Evolutionary conservation across 768 basidiomycete genomes (phyloP), one percentile per base, ranked within the genome.

Genomic region (Suillus ampliporus): DNA sequence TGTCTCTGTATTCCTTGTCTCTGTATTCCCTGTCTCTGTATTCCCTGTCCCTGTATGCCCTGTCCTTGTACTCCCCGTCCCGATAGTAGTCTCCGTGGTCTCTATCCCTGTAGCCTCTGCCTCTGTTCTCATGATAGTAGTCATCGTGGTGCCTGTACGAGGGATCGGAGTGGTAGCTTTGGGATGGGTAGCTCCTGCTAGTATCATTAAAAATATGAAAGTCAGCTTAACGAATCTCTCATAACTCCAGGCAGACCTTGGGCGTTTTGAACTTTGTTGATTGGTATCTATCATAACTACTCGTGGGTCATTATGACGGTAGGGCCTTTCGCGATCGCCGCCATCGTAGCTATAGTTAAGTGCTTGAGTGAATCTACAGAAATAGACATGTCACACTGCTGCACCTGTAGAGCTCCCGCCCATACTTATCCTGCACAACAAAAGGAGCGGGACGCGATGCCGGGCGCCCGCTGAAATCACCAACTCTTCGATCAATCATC

Each of bases 361-460:
- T 11, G 34, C 37, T 26, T 56, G 11, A 56, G 54, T 2, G 26
- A 40, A 40, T 34, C 17, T 28, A 56, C 23, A 28, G 6, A 21
- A 40, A 17, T 17, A 56, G 3, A 19, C n/a, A 10, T 47, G 23
- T 28, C 19, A 58, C 21, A n/a, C 10, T 1, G 61, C 64, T 28
- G 50, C 58, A 88, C 88, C 83, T 80, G 68, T 86, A 88, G 38
- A 89, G 68, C 61, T 87, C 86, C 48, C 77, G 80, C 15, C 88
- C 88, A 61, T 82, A 72, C 61, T 84, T 82, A 67, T 89, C 88
- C 65, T 88, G 82, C 34, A 89, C 81, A n/a, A 86, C 73, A 53
- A 83, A 82, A 4, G 86, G 84, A 31, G 77, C 79, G 31, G 72
- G 67, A 37, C 74, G 74, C 37, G 72, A 51, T 23, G 67, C 66